These are phyloP conservation scores for Schizonepeta tenuifolia DNA, from an alignment of 257 asterid species.

Conservation along the genomic window DNA sequence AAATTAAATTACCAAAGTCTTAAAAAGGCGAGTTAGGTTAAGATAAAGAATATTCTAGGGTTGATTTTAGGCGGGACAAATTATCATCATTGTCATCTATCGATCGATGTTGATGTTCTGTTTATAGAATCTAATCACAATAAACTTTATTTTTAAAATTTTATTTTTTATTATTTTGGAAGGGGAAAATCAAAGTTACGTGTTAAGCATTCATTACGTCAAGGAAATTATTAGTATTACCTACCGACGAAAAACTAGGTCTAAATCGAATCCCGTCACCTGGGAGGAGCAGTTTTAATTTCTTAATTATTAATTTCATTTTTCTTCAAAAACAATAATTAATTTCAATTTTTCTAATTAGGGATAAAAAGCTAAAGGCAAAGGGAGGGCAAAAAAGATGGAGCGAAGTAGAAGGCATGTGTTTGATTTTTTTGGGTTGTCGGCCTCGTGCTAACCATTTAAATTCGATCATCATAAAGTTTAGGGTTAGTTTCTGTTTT, in stretches of 20 bases:
- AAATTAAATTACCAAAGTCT: background rate
- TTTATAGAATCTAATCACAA: constrained; percentile 25
- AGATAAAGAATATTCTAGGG: constrained; percentile 22
- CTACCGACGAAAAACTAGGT: constrained; percentile 12
- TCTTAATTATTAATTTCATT: background rate
- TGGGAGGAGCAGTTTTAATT: constrained; percentile 30
- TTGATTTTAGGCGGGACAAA: constrained; percentile 20
- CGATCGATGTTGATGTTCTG: constrained; percentile 6
- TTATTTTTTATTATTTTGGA: background rate
- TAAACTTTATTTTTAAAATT: background rate
- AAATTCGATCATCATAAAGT: constrained; percentile 30
- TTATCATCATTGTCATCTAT: constrained; percentile 12
- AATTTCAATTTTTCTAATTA: background rate
- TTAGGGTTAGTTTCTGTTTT: constrained; percentile 28
- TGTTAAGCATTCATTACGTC: constrained; percentile 5
- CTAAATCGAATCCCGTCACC: constrained; percentile 40
- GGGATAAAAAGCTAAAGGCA: background rate
- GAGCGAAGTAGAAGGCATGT: constrained; percentile 15
- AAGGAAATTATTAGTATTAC: background rate
- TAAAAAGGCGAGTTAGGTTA: constrained; percentile 2
- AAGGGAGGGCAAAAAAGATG: background rate
- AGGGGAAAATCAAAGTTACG: constrained; percentile 20
- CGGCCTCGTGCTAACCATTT: constrained; percentile 51
- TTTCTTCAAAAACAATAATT: background rate
- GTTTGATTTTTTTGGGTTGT: constrained; percentile 37